These are phyloP conservation scores for Beauveria caledonica DNA, from an alignment of 2,329 filamentous ascomycete species.

Conservation along the genomic window DNA sequence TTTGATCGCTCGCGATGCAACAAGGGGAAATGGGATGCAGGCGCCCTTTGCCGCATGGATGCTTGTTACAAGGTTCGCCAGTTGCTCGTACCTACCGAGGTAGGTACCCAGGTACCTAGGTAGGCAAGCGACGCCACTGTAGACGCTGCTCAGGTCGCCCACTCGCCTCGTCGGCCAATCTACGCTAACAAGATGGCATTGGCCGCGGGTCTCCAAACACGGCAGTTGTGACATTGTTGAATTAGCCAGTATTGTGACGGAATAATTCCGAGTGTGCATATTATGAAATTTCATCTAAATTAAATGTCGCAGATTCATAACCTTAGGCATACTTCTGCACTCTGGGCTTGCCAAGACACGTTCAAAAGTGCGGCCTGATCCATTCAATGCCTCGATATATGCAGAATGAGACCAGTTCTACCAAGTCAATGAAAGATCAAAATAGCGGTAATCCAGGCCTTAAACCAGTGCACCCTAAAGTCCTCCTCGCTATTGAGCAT, in stretches of 20 bases:
- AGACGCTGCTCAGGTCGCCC: not conserved
- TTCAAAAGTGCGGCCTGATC: not conserved
- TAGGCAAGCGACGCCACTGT: conserved; percentile 1
- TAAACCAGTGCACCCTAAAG: not conserved
- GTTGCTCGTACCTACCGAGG: not conserved
- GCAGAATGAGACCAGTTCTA: not conserved
- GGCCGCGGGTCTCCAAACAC: not conserved
- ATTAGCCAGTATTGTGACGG: no score
- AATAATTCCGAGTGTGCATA: no score
- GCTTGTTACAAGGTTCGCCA: not conserved
- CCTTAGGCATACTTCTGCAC: not conserved
- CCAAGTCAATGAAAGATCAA: not conserved
- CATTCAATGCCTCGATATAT: not conserved
- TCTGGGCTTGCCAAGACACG: not conserved
- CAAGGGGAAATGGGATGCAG: not conserved
- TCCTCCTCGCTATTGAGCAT: not conserved
- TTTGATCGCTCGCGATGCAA: conserved; percentile 1
- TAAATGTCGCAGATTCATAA: not conserved
- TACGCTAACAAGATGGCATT: not conserved
- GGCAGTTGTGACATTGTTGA: not conserved
- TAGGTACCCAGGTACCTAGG: no score
- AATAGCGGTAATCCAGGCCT: not conserved
- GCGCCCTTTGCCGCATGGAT: not conserved
- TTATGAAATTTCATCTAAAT: not conserved
- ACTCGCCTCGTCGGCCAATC: not conserved